Conservation (phyloP, 257 asterid species). For the Solanum medicagineum region DNA sequence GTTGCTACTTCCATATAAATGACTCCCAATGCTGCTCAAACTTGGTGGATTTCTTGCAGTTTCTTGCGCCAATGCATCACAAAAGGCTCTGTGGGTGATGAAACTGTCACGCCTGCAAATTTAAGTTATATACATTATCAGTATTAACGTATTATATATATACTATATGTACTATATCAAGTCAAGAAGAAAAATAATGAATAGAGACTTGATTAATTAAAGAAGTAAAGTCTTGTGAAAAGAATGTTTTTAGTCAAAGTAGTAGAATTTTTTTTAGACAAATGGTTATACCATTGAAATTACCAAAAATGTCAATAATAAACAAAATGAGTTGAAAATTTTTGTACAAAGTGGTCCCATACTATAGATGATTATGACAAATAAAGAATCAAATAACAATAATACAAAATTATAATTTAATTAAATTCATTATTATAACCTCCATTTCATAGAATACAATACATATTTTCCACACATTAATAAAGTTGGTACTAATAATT, state of each 20-base stretch:
- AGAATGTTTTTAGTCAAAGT: not conserved
- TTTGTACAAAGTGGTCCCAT: not conserved
- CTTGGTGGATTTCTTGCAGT: slow-evolving; percentile 56
- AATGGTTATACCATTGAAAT: not conserved
- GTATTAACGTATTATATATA: not conserved
- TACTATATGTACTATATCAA: not conserved
- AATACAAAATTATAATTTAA: not conserved
- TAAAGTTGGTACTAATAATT: too few relatives aligned
- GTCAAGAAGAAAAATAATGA: not conserved
- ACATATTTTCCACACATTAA: too few relatives aligned
- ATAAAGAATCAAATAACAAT: not conserved
- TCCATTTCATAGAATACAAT: not conserved
- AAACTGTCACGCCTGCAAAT: not conserved
- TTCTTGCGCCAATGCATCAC: slow-evolving; percentile 90
- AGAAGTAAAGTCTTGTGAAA: not conserved
- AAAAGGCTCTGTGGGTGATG: slow-evolving; percentile 31
- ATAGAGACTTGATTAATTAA: not conserved
- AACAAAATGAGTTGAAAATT: not conserved
- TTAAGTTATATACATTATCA: not conserved
- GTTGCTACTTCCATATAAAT: slow-evolving; percentile 12
- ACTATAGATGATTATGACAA: not conserved
- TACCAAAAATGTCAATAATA: not conserved
- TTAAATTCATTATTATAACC: not conserved
- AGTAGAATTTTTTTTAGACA: not conserved
- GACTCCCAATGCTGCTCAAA: slow-evolving; percentile 46